Conservation (phyloP, 306 rosid genomes). For the Ormosia emarginata region DNA sequence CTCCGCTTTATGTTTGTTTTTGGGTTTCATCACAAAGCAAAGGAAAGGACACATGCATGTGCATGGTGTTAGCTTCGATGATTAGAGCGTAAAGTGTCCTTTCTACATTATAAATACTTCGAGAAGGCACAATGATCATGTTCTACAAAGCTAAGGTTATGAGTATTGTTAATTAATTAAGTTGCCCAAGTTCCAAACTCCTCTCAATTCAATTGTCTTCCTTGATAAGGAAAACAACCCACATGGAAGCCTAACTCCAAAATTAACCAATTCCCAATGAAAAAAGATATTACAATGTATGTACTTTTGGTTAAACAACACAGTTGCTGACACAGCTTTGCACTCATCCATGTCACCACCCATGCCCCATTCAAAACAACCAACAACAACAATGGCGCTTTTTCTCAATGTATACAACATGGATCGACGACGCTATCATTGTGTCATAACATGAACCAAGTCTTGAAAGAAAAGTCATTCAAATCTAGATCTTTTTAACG, state of each 20-base stretch:
- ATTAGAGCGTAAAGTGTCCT: conserved; percentile 11
- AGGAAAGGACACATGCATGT: conserved; percentile 45
- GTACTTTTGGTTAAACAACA: conserved; percentile 29
- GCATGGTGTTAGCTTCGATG: conserved; percentile 34
- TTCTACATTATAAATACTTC: neutral
- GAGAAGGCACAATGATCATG: conserved; percentile 5
- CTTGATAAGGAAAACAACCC: conserved; percentile 57
- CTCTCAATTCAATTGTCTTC: conserved; percentile 30
- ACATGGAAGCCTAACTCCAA: conserved; percentile 56
- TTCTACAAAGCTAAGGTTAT: neutral
- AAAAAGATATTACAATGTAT: conserved; percentile 15
- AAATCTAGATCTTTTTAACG: too few relatives aligned
- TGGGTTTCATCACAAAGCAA: conserved; percentile 14
- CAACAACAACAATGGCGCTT: too few relatives aligned
- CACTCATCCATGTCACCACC: conserved; percentile 49
- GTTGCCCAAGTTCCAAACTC: conserved; percentile 32
- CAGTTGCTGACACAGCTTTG: conserved; percentile 50
- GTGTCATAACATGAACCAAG: too few relatives aligned
- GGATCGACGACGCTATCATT: too few relatives aligned
- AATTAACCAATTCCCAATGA: conserved; percentile 28
- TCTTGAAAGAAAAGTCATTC: too few relatives aligned
- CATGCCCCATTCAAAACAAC: neutral
- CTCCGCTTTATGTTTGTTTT: conserved; percentile 10
- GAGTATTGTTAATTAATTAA: neutral
- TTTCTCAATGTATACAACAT: too few relatives aligned